Percentiles rank a stretch among this genome's conserved stretches.
phyloP scores from a whole-genome alignment of 257 asterid species.

The Salvia hispanica region DNA sequence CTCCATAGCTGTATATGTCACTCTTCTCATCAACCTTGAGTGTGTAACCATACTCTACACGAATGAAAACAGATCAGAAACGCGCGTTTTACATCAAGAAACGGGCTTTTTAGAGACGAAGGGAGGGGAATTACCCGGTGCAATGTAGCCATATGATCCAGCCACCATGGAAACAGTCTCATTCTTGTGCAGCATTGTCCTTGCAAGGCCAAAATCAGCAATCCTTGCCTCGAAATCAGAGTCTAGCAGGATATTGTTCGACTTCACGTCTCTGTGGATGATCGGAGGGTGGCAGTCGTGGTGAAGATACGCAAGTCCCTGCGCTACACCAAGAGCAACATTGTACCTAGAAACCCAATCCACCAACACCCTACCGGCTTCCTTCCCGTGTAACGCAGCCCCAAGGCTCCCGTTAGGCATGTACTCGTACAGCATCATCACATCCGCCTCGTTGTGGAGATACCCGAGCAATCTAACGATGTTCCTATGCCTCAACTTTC shows the following conservation, averaged over 20 bases:
- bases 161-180: constrained; percentile 82
- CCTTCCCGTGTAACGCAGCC: constrained; percentile 63
- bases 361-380: constrained; percentile 50
- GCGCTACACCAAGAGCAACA: constrained; percentile 76
- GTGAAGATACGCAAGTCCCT: constrained; percentile 79
- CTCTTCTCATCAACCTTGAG: constrained; percentile 83
- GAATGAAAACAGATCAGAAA: background rate
- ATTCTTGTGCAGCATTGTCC: constrained; percentile 61
- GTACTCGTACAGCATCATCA: constrained; percentile 74
- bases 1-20: constrained; percentile 81
- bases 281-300: constrained; percentile 79
- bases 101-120: no score
- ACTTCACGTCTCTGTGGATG: constrained; percentile 76
- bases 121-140: constrained; percentile 59
- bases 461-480: constrained; percentile 70
- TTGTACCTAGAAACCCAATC: constrained; percentile 89
- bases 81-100: background rate
- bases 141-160: constrained; percentile 87
- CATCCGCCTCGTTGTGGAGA: constrained; percentile 65
- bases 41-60: constrained; percentile 78
- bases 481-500: constrained; percentile 75
- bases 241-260: constrained; percentile 71
- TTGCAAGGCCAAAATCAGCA: constrained; percentile 85
- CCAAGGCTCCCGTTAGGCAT: constrained; percentile 86
- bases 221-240: constrained; percentile 66